Base-by-base conservation (phyloP, 2,329 filamentous ascomycete genomes). In the Sclerotinia sclerotiorum region DNA sequence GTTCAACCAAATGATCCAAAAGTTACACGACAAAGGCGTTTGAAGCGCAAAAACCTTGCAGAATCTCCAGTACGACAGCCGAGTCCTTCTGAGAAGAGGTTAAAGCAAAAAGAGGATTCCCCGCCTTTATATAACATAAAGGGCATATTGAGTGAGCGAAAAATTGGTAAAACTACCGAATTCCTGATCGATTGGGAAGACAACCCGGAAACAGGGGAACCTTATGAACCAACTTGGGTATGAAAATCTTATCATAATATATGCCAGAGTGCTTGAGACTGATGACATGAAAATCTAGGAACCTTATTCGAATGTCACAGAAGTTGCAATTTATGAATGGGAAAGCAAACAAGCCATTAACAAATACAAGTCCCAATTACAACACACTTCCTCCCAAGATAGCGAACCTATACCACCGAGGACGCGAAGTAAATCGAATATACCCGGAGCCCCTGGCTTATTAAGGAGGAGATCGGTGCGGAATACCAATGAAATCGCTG, bases 171-270 rank as follows among this genome's bases (percentile, higher is more conserved):
- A 44, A 29, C 73, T 32, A 74, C 74, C 15, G 70, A 79, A n/a
- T 89, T 87, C 72, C 74, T 80, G 3, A 82, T 89, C 65, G 82
- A 87, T 73, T 89, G 87, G 87, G 82, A 80, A 60, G 81, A 84
- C 69, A 78, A 87, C 73, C 77, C 80, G n/a, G 69, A 72, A 2
- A 85, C 84, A 51, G 84, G 83, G 24, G 75, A 82, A 70, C 69
- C 71, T 1, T 88, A 82, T 74, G 68, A 77, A 3, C 82, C 82
- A 13, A 83, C 78, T 60, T 89, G 87, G 87, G 85, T 83, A 80
- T 46, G 77, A 48, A 19, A 13, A 71, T 52, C 21, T 39, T 8
- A 13, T 24, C 8, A 35, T 21, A 44, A 17, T 24, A 27, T n/a
- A 52, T 64, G 15, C 15, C 32, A 60, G 27, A 46, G 29, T 13